These are phyloP conservation scores for Radiomyces spectabilis DNA, from an alignment of 192 early-diverging fungal species.

Conservation along the genomic window DNA sequence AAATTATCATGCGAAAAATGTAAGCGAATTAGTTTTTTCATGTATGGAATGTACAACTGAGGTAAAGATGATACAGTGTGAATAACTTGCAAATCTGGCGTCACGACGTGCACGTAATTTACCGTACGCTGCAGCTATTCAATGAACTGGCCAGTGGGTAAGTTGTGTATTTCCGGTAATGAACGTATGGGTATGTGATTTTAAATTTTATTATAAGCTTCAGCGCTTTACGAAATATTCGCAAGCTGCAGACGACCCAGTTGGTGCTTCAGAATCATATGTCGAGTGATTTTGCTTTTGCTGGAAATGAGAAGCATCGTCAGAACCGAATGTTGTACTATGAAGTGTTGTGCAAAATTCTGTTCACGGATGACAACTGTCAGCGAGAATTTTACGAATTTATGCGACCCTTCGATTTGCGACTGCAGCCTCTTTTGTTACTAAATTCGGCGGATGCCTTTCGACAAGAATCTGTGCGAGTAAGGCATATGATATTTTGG, in stretches of 20 bases:
- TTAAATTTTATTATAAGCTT: slow-evolving; percentile 44
- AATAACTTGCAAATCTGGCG: slow-evolving; percentile 59
- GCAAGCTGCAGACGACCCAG: slow-evolving; percentile 66
- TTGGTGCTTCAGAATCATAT: slow-evolving; percentile 67
- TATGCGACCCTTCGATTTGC: slow-evolving; percentile 57
- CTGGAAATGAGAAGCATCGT: slow-evolving; percentile 50
- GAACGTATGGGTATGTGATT: slow-evolving; percentile 4
- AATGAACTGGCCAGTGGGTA: slow-evolving; percentile 69
- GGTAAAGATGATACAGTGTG: slow-evolving; percentile 41
- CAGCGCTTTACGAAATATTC: slow-evolving; percentile 65
- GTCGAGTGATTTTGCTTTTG: slow-evolving; percentile 63
- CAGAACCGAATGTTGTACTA: slow-evolving; percentile 70
- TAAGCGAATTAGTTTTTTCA: slow-evolving; percentile 16
- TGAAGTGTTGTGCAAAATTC: slow-evolving; percentile 63
- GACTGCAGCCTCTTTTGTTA: slow-evolving; percentile 44
- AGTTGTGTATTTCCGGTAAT: too few relatives aligned
- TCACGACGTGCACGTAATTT: slow-evolving; percentile 44
- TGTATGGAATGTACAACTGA: slow-evolving; percentile 5
- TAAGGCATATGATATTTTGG: slow-evolving; percentile 1
- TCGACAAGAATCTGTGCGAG: slow-evolving; percentile 42
- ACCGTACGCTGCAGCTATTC: slow-evolving; percentile 63
- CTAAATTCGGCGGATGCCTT: slow-evolving; percentile 46
- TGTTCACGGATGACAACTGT: slow-evolving; percentile 60
- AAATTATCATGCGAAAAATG: slow-evolving; percentile 62
- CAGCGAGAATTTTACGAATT: slow-evolving; percentile 62